Evolutionary conservation across 768 basidiomycete species (phyloP), one percentile per base, ranked within the genome.

Genomic region (Trametes maxima): DNA sequence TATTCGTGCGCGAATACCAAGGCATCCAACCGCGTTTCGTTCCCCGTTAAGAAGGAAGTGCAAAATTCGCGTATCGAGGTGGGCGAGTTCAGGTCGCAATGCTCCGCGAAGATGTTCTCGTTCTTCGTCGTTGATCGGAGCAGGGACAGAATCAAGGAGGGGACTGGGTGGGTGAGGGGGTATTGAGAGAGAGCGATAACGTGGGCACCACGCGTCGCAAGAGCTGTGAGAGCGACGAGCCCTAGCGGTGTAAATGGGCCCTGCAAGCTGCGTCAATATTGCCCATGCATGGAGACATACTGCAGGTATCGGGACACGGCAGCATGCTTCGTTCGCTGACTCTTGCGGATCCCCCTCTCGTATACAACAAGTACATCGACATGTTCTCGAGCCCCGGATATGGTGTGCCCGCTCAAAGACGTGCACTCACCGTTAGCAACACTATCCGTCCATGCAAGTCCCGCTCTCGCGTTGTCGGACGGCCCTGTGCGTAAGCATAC

Each of bases 1-100:
- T 92, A 90, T 66, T 90, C 94, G 69, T 94, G 93, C 11, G 84
- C 82, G 62, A 91, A 88, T 13, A 95, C 72, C 55, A 95, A 74
- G 1, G 86, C 90, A 57, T 95, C 93, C n/a, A 95, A 68, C 22
- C 90, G 77, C 28, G 85, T 83, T 46, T 88, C 85, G 46, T 85
- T 79, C 0, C 80, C 84, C 2, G 84, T 84, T 60, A 88, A 70
- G 73, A 94, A 93, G 10, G 79, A 75, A 0, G 80, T 82, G 67
- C 85, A 89, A 70, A 95, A 94, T 10, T 78, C 75, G 35, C 85
- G 82, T 14, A 95, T 83, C 19, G 87, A 86, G 0, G 80, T 73
- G 0, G 90, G 84, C 0, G 88, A 88, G 0, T 80, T 59, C 0
- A 93, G 74, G 69, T 93, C 87, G 66, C 90, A 93, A 55, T 89